Evolutionary conservation across 2,329 filamentous ascomycete genomes (phyloP), one percentile per base, ranked within the genome.

Genomic region (Cercospora berteroae): DNA sequence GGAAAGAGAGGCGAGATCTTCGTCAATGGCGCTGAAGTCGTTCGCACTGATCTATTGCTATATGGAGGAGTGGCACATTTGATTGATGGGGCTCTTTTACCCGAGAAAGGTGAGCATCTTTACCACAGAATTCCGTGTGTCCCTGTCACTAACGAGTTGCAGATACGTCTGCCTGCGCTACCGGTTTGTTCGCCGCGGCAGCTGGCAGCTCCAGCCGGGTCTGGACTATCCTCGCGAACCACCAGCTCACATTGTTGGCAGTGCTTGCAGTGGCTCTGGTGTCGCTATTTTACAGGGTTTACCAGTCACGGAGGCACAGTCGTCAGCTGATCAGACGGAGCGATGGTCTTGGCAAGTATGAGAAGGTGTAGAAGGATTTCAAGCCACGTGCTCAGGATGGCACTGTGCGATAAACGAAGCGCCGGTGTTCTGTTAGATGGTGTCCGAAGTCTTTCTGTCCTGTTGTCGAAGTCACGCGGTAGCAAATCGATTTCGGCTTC

Each of bases 51-150:
- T 27, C 57, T 72, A 8, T 62, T 70, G 27, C 55, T 69, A 16
- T 72, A 70, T 59, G 70, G 70, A 6, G 70, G 70, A 20, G 70
- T 72, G 8, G 67, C 70, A 25, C 69, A 71, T 61, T 39, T 72
- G 64, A 72, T 69, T 13, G 65, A 67, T 33, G 62, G 23, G 8
- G 65, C 63, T 27, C 36, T 67, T 7, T 31, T 65, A 3, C 65
- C 67, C 1, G 48, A 27, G 18, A 20, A 36, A 36, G 31, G 61
- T 63, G 16, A 57, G 50, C 4, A n/a, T 29, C 13, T 36, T 20
- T 6, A 9, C n/a, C n/a, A 8, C 8, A 20, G 1, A 7, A 2
- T 23, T 23, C 27, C 5, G 23, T 50, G 44, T 16, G n/a, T 3
- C n/a, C 20, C 4, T 8, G 5, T 23, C 31, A 9, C 31, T 58